Conservation (phyloP, 768 basidiomycete species). For the Hemileccinum impolitum region DNA sequence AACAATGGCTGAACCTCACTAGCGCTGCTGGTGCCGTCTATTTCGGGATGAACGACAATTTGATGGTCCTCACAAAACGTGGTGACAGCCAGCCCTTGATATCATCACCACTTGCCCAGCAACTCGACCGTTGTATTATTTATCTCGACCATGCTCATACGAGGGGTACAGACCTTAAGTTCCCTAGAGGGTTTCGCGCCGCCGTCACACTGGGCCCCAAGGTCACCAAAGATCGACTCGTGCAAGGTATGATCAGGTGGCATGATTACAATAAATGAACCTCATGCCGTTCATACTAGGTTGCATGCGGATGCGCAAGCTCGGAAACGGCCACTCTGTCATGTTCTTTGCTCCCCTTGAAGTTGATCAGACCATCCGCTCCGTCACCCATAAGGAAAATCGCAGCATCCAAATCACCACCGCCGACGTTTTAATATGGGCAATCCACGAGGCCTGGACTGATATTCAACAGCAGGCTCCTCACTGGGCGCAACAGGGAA, state of each 20-base stretch:
- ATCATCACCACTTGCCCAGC: conserved; percentile 15
- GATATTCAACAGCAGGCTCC: no score
- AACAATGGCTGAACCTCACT: conserved; percentile 11
- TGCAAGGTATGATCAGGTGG: conserved; percentile 33
- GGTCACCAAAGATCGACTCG: conserved; percentile 48
- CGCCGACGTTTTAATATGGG: no score
- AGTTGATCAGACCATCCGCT: no score
- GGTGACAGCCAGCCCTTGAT: background rate
- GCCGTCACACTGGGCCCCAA: conserved; percentile 39
- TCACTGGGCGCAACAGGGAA: no score
- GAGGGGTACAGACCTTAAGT: conserved; percentile 48
- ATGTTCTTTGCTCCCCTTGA: no score
- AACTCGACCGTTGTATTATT: conserved; percentile 40
- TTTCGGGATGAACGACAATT: conserved; percentile 24
- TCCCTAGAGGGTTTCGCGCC: conserved; percentile 34
- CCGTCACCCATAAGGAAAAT: no score
- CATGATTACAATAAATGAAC: no score
- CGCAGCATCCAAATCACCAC: no score
- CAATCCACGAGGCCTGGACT: no score
- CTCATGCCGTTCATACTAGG: no score
- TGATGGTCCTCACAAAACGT: background rate
- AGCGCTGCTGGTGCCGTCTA: conserved; percentile 41
- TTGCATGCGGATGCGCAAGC: no score
- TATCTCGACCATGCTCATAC: conserved; percentile 54
- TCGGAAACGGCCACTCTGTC: no score